Conservation (phyloP, 1,284 basidiomycete species). For the Ganoderma multipileum region DNA sequence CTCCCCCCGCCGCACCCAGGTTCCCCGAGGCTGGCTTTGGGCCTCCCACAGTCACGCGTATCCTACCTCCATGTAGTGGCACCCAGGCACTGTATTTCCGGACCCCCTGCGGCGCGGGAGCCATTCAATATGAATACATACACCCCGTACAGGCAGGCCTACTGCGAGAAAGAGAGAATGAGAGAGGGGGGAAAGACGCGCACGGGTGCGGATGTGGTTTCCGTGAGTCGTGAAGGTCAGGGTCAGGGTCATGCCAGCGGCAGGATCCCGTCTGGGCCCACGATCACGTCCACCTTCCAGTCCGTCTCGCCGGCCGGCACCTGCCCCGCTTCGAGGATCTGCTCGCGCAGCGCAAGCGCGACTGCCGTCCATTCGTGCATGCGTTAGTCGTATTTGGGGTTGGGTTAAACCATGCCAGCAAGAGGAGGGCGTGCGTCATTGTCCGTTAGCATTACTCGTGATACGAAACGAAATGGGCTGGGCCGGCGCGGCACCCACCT, state of each 20-base stretch:
- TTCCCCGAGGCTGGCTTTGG: background rate
- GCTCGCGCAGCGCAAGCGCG: slow-evolving; percentile 69
- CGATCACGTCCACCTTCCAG: slow-evolving; percentile 71
- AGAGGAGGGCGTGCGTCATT: background rate
- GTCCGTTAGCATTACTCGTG: background rate
- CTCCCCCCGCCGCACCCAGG: background rate
- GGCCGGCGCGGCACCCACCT: slow-evolving; percentile 14
- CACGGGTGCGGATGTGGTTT: too few relatives aligned
- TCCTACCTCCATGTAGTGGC: background rate
- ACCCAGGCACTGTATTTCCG: background rate
- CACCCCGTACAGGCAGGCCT: background rate
- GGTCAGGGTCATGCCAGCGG: slow-evolving; percentile 12
- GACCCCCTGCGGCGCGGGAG: background rate
- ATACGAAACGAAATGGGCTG: background rate
- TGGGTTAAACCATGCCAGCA: background rate
- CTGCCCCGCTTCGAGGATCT: slow-evolving; percentile 58
- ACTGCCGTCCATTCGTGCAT: slow-evolving; percentile 45
- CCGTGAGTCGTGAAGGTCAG: background rate
- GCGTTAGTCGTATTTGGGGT: background rate
- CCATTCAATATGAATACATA: background rate
- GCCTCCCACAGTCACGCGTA: background rate
- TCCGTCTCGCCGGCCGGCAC: slow-evolving; percentile 69
- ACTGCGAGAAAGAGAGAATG: background rate
- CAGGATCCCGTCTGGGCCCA: slow-evolving; percentile 58
- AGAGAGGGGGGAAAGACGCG: background rate